A percentile compares a stretch with the other conserved stretches of the same genome.
Evolutionary conservation across 73 alveolate genomes (phyloP).

Genomic region (Paramecium pentaurelia): DNA sequence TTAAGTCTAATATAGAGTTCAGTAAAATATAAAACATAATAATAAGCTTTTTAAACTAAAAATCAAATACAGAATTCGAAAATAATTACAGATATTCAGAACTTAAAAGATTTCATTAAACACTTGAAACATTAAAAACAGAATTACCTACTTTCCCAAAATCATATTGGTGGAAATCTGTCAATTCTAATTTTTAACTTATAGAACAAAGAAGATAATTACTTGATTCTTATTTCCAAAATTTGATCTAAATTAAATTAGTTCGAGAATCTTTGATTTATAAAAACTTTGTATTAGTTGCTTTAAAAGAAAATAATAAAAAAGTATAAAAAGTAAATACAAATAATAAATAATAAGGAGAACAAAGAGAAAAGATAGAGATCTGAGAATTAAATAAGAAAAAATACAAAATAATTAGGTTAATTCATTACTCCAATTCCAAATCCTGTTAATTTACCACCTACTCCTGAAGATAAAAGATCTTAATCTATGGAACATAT

Average conservation of each 20-base stretch:
- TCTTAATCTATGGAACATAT: not conserved
- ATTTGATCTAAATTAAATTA: not conserved
- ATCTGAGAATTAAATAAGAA: not conserved
- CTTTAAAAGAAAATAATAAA: not conserved
- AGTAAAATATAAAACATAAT: not conserved
- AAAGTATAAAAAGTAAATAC: not conserved
- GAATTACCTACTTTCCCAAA: not conserved
- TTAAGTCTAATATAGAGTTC: not conserved
- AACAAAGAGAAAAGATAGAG: not conserved
- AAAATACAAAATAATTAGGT: not conserved
- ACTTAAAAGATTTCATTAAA: not conserved
- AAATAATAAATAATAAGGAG: not conserved
- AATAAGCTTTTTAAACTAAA: not conserved
- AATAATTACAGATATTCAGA: not conserved
- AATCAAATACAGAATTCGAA: not conserved
- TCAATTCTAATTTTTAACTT: not conserved
- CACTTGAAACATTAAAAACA: not conserved
- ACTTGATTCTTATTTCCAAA: not conserved
- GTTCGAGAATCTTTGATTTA: conserved; percentile 15
- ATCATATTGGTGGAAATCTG: conserved; percentile 16
- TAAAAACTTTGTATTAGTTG: not conserved
- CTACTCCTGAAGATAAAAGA: not conserved
- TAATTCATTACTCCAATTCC: not conserved
- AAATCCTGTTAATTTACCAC: not conserved
- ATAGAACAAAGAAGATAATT: not conserved